Evolutionary conservation across 495 filamentous ascomycete species (phyloP).

Genomic region (Zalerion maritima): DNA sequence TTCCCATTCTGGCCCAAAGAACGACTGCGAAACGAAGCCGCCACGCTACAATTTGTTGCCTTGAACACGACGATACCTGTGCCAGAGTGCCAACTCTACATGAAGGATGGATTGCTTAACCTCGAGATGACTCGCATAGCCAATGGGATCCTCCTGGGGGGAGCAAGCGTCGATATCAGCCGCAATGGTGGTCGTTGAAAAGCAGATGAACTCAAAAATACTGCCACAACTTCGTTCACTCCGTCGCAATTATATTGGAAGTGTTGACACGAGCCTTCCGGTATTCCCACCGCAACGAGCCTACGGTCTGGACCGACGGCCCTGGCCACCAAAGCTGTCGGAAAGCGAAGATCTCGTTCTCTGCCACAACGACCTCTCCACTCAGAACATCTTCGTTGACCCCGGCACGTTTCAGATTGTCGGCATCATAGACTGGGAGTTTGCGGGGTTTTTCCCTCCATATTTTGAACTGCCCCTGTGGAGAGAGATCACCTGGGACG

Average conservation of each 20-base stretch:
- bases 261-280: constrained; percentile 3
- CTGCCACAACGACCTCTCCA: constrained; percentile 21
- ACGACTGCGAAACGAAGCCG: neutral
- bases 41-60: neutral
- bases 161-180: neutral
- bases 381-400: constrained; percentile 19
- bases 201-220: constrained; percentile 2
- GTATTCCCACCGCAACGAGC: constrained; percentile 4
- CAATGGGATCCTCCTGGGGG: neutral
- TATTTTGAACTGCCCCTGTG: constrained; percentile 1
- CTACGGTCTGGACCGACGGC: neutral
- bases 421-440: constrained; percentile 24
- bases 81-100: neutral
- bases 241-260: constrained; percentile 5
- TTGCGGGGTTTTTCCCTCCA: constrained; percentile 20
- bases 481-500: too few relatives aligned
- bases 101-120: neutral
- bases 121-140: neutral
- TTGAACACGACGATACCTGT: neutral
- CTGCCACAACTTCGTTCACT: constrained; percentile 5
- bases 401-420: constrained; percentile 17
- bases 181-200: neutral
- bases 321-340: neutral
- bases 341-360: constrained; percentile 12
- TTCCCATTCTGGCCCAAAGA: neutral